Percentiles rank a stretch among this genome's conserved stretches.
Evolutionary conservation across 805 yeast genomes (phyloP).

Genomic region (Candida silvicultrix): DNA sequence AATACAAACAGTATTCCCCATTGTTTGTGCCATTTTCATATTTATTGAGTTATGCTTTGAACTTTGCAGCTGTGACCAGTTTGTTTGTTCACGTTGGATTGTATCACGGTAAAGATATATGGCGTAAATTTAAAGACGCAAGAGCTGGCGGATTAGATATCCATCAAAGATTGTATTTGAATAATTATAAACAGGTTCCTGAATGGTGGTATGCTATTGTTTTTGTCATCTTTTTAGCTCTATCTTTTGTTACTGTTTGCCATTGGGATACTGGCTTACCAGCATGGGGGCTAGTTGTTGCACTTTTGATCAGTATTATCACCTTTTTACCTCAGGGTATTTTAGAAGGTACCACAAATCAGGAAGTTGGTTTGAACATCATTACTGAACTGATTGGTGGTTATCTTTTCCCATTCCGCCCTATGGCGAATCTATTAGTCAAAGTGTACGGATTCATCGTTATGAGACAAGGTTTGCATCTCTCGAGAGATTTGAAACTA

Average conservation of each 20-base stretch:
- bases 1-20: slow-evolving; percentile 50
- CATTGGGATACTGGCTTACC: slow-evolving; percentile 47
- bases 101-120: slow-evolving; percentile 52
- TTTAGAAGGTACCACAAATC: slow-evolving; percentile 51
- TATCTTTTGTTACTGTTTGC: slow-evolving; percentile 27
- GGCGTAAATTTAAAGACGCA: slow-evolving; percentile 31
- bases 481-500: slow-evolving; percentile 45
- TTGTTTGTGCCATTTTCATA: slow-evolving; percentile 53
- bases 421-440: slow-evolving; percentile 50
- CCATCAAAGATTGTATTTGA: slow-evolving; percentile 44
- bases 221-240: slow-evolving; percentile 21
- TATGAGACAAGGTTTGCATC: slow-evolving; percentile 47
- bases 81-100: slow-evolving; percentile 51
- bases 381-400: slow-evolving; percentile 56
- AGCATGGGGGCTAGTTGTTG: slow-evolving; percentile 57
- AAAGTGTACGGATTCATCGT: slow-evolving; percentile 49
- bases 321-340: slow-evolving; percentile 55
- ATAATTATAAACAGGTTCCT: slow-evolving; percentile 60
- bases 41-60: slow-evolving; percentile 48
- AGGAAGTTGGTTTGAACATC: slow-evolving; percentile 49
- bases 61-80: slow-evolving; percentile 59
- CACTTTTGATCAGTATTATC: slow-evolving; percentile 43
- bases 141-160: slow-evolving; percentile 38
- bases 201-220: slow-evolving; percentile 37
- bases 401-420: slow-evolving; percentile 47